Conservation (phyloP, 2,329 filamentous ascomycete genomes). For the Sclerotinia glacialis region DNA sequence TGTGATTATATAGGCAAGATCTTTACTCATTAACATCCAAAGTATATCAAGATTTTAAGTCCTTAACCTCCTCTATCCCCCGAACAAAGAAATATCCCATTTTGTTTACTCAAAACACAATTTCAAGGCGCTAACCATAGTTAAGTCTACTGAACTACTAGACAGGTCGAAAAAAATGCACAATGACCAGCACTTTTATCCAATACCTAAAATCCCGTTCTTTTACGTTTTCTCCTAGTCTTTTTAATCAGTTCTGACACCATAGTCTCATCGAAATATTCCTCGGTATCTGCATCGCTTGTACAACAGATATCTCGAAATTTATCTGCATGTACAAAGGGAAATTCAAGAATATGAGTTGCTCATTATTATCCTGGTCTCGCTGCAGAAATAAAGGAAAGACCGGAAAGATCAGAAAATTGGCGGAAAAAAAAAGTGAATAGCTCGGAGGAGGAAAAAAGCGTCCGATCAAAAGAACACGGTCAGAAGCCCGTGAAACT, state of each 20-base stretch:
- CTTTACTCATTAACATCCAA: not conserved
- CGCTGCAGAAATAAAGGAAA: not conserved
- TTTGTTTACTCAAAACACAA: not conserved
- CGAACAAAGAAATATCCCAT: no score
- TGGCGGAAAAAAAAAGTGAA: no score
- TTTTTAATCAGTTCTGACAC: no score
- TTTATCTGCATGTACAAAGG: not conserved
- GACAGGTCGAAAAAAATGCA: no score
- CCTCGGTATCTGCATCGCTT: not conserved
- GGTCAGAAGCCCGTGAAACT: no score
- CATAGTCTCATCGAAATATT: not conserved
- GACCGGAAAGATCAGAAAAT: not conserved
- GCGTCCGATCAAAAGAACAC: not conserved
- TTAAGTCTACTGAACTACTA: no score
- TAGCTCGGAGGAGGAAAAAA: not conserved
- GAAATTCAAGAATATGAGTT: not conserved
- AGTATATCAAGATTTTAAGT: not conserved
- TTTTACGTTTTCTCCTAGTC: no score
- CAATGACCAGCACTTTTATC: no score
- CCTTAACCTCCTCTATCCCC: not conserved
- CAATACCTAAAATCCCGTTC: no score
- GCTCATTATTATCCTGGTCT: not conserved
- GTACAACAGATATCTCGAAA: not conserved
- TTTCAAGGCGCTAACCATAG: not conserved
- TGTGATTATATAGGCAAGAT: not conserved